Evolutionary conservation across 495 filamentous ascomycete genomes (phyloP), one percentile per base, ranked within the genome.

Genomic region (Pyrenula massariospora): DNA sequence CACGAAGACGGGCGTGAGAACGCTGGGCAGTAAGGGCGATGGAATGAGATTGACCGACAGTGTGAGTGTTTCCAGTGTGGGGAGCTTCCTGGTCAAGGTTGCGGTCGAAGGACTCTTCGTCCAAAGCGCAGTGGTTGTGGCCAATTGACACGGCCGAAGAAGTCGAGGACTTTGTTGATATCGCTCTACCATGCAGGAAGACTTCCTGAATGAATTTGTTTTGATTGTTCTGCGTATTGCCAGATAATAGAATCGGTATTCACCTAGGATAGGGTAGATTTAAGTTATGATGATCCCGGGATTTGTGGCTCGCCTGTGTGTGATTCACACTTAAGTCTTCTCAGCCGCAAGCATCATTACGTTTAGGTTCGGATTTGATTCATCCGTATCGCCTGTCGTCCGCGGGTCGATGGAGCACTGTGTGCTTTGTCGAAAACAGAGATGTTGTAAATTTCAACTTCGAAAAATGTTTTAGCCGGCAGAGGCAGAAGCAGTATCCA

Each of bases 71-170:
- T 49, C 59, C 56, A 60, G 61, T 61, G 65, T 63, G 53, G 65
- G 63, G 53, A 65, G 57, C 8, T 65, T 65, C 57, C 47, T 67
- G 47, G 65, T 67, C 54, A 61, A 62, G 59, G 65, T 65, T 63
- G 65, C 63, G 24, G 61, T 64, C 52, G 55, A 56, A 20, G 47
- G 55, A 20, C 55, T 56, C 47, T 62, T 60, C 48, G 22, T 64
- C 51, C 12, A 62, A 58, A 60, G 55, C 47, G 60, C 62, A 57
- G 62, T 64, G 56, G 62, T 64, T 58, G 57, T 62, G 55, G 50
- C 50, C 52, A 21, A 54, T 62, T 63, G 56, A 62, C 1, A 47
- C 19, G 56, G 56, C 52, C 56, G 55, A 48, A 54, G 49, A 55
- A 48, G n/a, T 60, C 25, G 59, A 56, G 42, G 50, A 57, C 51